Base-by-base conservation (phyloP, 371 early-diverging fungal species). In the Saksenaea oblongispora region DNA sequence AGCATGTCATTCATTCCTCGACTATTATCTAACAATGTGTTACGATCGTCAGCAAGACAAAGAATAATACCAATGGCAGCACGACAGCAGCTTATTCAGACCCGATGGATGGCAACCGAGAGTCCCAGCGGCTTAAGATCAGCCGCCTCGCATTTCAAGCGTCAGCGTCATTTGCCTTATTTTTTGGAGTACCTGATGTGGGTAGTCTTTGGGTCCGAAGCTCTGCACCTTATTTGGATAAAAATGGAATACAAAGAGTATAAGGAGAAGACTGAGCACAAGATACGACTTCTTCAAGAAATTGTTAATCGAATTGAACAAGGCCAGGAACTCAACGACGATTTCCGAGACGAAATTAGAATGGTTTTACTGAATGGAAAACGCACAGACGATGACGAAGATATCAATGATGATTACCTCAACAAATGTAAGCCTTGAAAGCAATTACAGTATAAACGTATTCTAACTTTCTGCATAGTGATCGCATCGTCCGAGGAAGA, bases 111-210 rank as follows among this genome's bases (percentile, higher is more conserved):
- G 37, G 34, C 57, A 35, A 34, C 57, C 7, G 57, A 70, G 60
- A 22, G 59, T 59, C 1, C n/a, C 67, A 8, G 62, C 22, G n/a
- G 18, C 10, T 47, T 47, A 47, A 47, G 69, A 26, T 58, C 73
- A 7, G 69, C 70, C 3, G 73, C 73, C 4, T 68, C 71, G 54
- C 79, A 81, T 58, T 82, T 82, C 47, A 79, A 78, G 61, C 61
- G 66, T 60, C 83, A 79, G 51, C 59, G 63, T 9, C 80, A 83
- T 65, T 59, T 76, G 58, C 75, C 79, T 2, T 82, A 79, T 51
- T 74, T 82, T 39, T 41, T 76, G 22, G 78, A 79, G 41, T 84
- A 84, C 56, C 62, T 82, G 22, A 71, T 82, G 74, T 84, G 84
- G 84, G 76, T 73, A 4, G 67, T 77, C 5, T 76, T 82, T 64